Percentiles rank a stretch among this genome's conserved stretches.
Evolutionary conservation across 805 yeast species (phyloP).

Genomic region (Yarrowia hollandica): DNA sequence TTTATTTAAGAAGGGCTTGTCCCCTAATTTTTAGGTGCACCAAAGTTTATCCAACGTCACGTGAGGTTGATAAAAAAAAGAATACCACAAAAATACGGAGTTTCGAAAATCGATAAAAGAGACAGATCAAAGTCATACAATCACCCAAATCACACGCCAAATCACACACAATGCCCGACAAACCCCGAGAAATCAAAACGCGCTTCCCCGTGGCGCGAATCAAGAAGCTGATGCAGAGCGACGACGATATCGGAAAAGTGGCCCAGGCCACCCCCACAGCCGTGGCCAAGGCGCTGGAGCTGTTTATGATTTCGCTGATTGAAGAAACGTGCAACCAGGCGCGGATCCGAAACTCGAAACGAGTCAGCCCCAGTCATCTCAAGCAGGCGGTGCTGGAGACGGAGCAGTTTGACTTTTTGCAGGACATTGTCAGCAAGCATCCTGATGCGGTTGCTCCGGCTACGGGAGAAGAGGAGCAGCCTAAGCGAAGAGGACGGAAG

Average conservation of each 20-base stretch:
- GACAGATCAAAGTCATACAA: too few relatives aligned
- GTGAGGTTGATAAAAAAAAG: neutral
- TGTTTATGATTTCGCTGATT: slow-evolving; percentile 85
- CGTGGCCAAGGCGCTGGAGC: slow-evolving; percentile 91
- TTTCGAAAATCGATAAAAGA: too few relatives aligned
- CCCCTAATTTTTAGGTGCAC: neutral
- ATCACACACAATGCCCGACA: slow-evolving; percentile 13
- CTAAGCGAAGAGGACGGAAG: slow-evolving; percentile 29
- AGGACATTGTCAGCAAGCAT: slow-evolving; percentile 68
- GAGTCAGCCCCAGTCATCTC: slow-evolving; percentile 80
- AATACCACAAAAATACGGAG: too few relatives aligned
- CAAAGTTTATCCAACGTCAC: neutral
- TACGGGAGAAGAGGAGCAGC: slow-evolving; percentile 30
- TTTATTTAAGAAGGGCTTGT: slow-evolving; percentile 18
- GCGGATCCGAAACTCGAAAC: slow-evolving; percentile 66
- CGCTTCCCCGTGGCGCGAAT: slow-evolving; percentile 70
- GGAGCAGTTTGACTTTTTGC: slow-evolving; percentile 91
- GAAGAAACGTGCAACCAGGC: slow-evolving; percentile 82
- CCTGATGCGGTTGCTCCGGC: slow-evolving; percentile 46
- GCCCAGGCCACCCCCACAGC: slow-evolving; percentile 99
- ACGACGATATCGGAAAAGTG: slow-evolving; percentile 97
- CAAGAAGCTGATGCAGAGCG: slow-evolving; percentile 95
- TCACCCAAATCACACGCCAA: too few relatives aligned
- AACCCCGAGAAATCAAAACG: slow-evolving; percentile 41
- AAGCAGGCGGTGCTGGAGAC: slow-evolving; percentile 79